A percentile compares a stretch with the other conserved stretches of the same genome.
phyloP scores from a whole-genome alignment of 192 early-diverging fungal species.

The Backusella circina region DNA sequence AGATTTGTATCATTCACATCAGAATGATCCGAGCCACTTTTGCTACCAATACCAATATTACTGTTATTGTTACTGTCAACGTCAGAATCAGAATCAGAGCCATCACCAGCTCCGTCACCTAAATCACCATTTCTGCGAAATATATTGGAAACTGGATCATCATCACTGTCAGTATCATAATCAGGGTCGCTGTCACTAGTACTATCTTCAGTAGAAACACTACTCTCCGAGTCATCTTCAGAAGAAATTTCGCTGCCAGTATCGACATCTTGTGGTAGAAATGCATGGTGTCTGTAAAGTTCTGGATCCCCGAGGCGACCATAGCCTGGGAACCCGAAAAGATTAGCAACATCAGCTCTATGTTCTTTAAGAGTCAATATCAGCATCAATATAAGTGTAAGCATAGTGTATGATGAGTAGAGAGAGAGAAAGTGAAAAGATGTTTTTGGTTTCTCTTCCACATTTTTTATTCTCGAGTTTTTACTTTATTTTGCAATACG shows the following conservation, averaged over 20 bases:
- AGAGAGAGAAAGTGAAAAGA: too few species aligned
- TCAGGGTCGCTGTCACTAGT: background rate
- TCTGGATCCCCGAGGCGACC: background rate
- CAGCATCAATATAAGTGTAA: background rate
- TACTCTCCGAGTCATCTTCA: background rate
- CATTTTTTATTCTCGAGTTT: background rate
- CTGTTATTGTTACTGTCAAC: background rate
- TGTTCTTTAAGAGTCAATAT: background rate
- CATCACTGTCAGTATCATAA: background rate
- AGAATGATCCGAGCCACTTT: background rate
- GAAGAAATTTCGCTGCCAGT: background rate
- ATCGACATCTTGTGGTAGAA: background rate
- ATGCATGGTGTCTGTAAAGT: background rate
- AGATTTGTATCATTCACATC: background rate
- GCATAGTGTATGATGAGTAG: background rate
- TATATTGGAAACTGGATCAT: background rate
- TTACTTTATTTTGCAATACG: background rate
- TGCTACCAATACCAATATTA: background rate
- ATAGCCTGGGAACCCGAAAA: background rate
- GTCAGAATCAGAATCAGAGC: background rate
- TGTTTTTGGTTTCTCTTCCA: background rate
- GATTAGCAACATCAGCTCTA: background rate
- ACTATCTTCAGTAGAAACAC: background rate
- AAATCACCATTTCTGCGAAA: background rate
- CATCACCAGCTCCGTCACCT: background rate